These are phyloP conservation scores for Tylopilus felleus DNA, from an alignment of 768 basidiomycete species.

Conservation along the genomic window DNA sequence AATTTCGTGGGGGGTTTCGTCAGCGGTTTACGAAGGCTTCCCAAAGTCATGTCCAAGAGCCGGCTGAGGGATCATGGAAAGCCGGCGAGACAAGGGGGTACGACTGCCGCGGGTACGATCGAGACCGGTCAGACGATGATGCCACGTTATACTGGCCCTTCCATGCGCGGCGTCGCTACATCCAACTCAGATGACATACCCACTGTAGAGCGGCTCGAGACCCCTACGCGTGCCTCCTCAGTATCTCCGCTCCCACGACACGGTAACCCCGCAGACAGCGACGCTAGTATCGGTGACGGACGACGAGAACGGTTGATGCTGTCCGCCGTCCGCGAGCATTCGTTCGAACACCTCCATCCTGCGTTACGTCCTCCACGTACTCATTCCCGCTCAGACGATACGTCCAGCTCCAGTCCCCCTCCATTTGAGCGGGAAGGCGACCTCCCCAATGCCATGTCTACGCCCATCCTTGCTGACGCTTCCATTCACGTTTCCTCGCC, in stretches of 20 bases:
- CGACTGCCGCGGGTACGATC: background rate
- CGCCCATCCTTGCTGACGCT: constrained; percentile 25
- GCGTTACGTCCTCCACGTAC: constrained; percentile 12
- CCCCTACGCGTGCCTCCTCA: constrained; percentile 24
- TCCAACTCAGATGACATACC: constrained; percentile 30
- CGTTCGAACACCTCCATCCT: constrained; percentile 17
- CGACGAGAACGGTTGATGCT: constrained; percentile 26
- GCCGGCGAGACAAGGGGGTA: constrained; percentile 19
- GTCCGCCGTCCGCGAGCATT: constrained; percentile 23
- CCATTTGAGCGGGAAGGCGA: constrained; percentile 23
- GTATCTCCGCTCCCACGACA: constrained; percentile 22
- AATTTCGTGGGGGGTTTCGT: constrained; percentile 32
- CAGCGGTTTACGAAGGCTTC: constrained; percentile 29
- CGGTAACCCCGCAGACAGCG: constrained; percentile 16
- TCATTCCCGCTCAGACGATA: constrained; percentile 21
- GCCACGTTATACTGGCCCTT: constrained; percentile 23
- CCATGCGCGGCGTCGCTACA: constrained; percentile 15
- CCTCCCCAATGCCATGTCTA: constrained; percentile 29
- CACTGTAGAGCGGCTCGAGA: constrained; percentile 27
- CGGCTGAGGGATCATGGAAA: constrained; percentile 27
- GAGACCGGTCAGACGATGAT: constrained; percentile 12
- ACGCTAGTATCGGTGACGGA: constrained; percentile 18
- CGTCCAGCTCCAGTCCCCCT: constrained; percentile 23
- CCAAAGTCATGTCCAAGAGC: constrained; percentile 33
- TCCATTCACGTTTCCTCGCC: constrained; percentile 34